Evolutionary conservation across 176 grass and related monocot species (phyloP), one percentile per base, ranked within the genome.

Genomic region (Pontederia paniculata): DNA sequence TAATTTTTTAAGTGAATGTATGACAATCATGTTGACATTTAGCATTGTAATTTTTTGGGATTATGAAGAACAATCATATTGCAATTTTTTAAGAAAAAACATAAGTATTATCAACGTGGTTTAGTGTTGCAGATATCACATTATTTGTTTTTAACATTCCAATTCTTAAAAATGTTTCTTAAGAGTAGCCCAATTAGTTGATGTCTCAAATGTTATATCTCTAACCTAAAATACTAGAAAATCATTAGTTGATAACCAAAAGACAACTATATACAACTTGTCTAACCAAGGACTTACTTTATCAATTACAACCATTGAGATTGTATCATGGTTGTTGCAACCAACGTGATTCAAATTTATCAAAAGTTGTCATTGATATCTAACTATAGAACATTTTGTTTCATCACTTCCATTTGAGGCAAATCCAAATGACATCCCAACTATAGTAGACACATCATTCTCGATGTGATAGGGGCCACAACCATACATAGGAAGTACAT

Each of bases 301-400:
- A 69, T 97, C 86, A 76, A 90, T 79, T 41, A 84, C 80, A 1
- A 85, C 83, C 86, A 97, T 87, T 56, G 86, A 97, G 44, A 97
- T 97, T 17, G 86, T 97, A 45, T 97, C 82, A 84, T 97, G 86
- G 76, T 74, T 97, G 70, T 90, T 44, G 23, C 37, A 68, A 81
- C 64, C 63, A 72, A 87, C 13, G 59, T 63, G 13, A n/a, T 77
- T 87, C 9, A 28, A 70, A 28, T 55, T 64, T 15, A 55, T 62
- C 48, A 63, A 14, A 56, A 47, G 66, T 23, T 76, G 69, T 45
- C 74, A 50, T 23, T 74, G 58, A 65, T 79, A 70, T 45, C 49
- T 51, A 46, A 19, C 42, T 79, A 42, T 16, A 17, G 23, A 23
- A 60, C 47, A 73, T 53, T 44, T 63, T 4, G 58, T 45, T 75